Conservation (phyloP, 2,329 filamentous ascomycete genomes). For the Cyphellophora attinorum region DNA sequence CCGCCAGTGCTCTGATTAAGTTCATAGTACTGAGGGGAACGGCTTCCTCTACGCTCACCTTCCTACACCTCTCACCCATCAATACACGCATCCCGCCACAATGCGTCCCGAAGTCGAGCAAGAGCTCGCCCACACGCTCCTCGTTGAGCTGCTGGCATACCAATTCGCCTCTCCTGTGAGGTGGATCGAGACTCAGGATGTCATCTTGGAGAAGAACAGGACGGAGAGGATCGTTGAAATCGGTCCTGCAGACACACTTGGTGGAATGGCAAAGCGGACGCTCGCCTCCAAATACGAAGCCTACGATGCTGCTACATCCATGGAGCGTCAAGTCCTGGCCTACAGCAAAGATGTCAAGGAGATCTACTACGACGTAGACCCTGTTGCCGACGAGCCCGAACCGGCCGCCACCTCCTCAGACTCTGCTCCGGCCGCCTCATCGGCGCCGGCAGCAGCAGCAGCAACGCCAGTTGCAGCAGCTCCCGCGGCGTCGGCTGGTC, state of each 20-base stretch:
- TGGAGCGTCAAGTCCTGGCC: slow-evolving; percentile 94
- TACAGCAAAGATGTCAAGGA: slow-evolving; percentile 99
- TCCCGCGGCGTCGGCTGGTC: slow-evolving; percentile 64
- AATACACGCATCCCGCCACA: slow-evolving; percentile 31
- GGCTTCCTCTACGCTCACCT: too few relatives aligned
- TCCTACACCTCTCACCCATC: slow-evolving; percentile 13
- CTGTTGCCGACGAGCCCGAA: slow-evolving; percentile 79
- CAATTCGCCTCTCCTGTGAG: slow-evolving; percentile 97
- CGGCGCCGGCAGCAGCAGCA: slow-evolving; percentile 47
- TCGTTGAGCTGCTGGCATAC: slow-evolving; percentile 97
- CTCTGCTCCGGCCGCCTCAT: slow-evolving; percentile 29
- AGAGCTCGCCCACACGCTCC: slow-evolving; percentile 94
- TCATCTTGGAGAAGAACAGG: slow-evolving; percentile 90
- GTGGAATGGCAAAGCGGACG: slow-evolving; percentile 94
- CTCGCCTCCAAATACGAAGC: slow-evolving; percentile 96
- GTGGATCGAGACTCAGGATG: slow-evolving; percentile 99
- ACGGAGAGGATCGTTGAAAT: slow-evolving; percentile 97
- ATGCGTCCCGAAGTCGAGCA: slow-evolving; percentile 99
- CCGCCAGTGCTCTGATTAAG: slow-evolving; percentile 20
- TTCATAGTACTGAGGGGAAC: slow-evolving; percentile 14
- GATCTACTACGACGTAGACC: slow-evolving; percentile 98
- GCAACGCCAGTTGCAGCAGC: slow-evolving; percentile 45
- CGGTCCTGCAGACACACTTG: slow-evolving; percentile 90
- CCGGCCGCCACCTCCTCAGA: slow-evolving; percentile 29
- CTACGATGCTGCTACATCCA: slow-evolving; percentile 91